Evolutionary conservation across 805 yeast genomes (phyloP), one percentile per base, ranked within the genome.

Genomic region (Ascoidea asiatica): DNA sequence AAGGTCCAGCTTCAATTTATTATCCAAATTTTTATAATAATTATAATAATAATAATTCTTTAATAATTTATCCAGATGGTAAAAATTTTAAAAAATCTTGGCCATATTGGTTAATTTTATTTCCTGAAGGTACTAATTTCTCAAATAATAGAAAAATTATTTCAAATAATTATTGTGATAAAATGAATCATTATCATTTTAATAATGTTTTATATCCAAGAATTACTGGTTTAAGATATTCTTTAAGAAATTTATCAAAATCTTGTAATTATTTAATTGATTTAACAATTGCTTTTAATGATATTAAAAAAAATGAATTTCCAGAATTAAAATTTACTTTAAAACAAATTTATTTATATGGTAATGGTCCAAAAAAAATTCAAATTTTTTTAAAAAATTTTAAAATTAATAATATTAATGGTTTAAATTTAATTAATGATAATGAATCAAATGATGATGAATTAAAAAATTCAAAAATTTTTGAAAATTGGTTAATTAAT

Each of bases 41-140:
- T 22, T 21, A 38, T 5, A 38, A n/a, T 8, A 39, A 45, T 37
- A 13, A 39, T 5, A 43, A 37, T 6, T 38, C 43, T 20, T 21
- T 38, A 5, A 35, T 22, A 21, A n/a, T 33, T 19, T 37, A 40
- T 13, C 43, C 36, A 11, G 15, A 11, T 11, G 11, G 15, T 33
- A 15, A 33, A 33, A 15, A 33, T 15, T 11, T 33, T 33, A 33
- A 33, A 15, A 33, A 33, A 15, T 58, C 69, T 69, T 4, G 76
- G 75, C 80, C 83, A 3, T 79, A 80, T 50, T 77, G 81, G 69
- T 59, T 92, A 40, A 62, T 89, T 19, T 60, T 92, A 21, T 92
- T 82, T 62, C 98, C 98, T 1, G 98, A 92, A 60, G 98, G 98
- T 4, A 92, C 98, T 0, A 92, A 87, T 47, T 63, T 83, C 44